These are phyloP conservation scores for Penicillium antarcticum DNA, from an alignment of 495 filamentous ascomycete species.

Conservation along the genomic window DNA sequence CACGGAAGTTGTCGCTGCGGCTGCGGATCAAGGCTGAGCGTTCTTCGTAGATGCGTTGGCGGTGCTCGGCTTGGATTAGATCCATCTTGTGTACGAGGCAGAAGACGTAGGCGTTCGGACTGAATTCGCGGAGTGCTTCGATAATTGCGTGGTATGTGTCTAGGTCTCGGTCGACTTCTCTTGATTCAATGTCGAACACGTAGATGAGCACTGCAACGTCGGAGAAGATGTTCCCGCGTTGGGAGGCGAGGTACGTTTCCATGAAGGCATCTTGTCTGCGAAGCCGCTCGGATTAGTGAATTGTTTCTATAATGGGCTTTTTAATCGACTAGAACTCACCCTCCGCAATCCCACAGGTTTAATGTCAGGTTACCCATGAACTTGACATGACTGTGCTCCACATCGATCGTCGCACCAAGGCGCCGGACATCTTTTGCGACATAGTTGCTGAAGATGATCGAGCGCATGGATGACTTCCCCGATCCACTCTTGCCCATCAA, in stretches of 20 bases:
- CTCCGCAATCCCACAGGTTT: constrained; percentile 98
- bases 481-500: constrained; percentile 90
- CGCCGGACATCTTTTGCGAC: constrained; percentile 93
- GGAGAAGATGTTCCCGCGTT: constrained; percentile 92
- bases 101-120: constrained; percentile 79
- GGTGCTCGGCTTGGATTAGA: constrained; percentile 76
- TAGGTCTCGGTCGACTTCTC: constrained; percentile 87
- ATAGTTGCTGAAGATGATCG: constrained; percentile 97
- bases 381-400: constrained; percentile 95
- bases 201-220: constrained; percentile 97
- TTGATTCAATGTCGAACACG: constrained; percentile 96
- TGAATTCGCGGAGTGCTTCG: constrained; percentile 78
- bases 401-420: constrained; percentile 95
- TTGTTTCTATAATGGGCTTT: not conserved
- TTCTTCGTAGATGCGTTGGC: constrained; percentile 78
- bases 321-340: constrained; percentile 49
- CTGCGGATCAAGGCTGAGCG: constrained; percentile 67
- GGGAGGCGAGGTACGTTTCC: constrained; percentile 92
- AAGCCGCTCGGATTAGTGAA: not conserved
- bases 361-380: constrained; percentile 96
- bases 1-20: constrained; percentile 67
- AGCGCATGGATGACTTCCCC: constrained; percentile 99
- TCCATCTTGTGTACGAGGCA: constrained; percentile 98
- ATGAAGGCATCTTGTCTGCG: constrained; percentile 94
- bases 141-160: constrained; percentile 86